Base-by-base conservation (phyloP, 495 filamentous ascomycete species). In the Neurospora sp. region DNA sequence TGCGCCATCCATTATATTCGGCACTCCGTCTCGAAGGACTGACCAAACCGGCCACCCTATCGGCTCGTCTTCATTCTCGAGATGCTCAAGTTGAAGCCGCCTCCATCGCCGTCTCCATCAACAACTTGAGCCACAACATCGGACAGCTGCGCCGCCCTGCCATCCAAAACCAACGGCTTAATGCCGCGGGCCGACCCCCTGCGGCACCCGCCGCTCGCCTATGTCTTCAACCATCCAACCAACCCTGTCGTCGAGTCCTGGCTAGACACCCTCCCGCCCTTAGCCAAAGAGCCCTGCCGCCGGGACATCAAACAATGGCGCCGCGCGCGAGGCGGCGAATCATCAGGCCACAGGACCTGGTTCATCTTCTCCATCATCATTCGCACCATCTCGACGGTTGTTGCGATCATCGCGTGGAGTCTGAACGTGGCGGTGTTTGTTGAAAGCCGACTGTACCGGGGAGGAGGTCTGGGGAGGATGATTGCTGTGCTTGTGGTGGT, bases 201-300 rank as follows among this genome's bases (percentile, higher is more conserved):
- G 53, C 27, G 53, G 53, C 53, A 65, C 27, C 53, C 53, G 53
- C 53, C 53, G 53, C 53, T 12, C 53, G 53, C 14, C 53, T 18
- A 35, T 65, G 53, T 65, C 27, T 35, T 35, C 53, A 14, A 35
- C 31, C 53, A 65, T 35, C 53, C 53, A 16, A 65, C 22, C 22
- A 72, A 74, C 39, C 75, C 73, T 18, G 20, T 48, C 12, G 73
- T 78, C 70, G 78, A 79, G 69, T 69, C 75, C 20, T 79, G 78
- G 78, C 75, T 78, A 9, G 77, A 78, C 16, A 61, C 70, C 3
- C 69, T 79, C 22, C 74, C 76, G 8, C 69, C 59, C 5, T 78
- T 77, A 5, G 3, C 61, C 10, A 68, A 70, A 22, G 73, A 79
- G 39, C 72, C 74, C 11, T 12, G 61, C 3, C 78, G 78, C 69